Evolutionary conservation across 257 asterid genomes (phyloP).

Genomic region (Capsicum rhomboideum): DNA sequence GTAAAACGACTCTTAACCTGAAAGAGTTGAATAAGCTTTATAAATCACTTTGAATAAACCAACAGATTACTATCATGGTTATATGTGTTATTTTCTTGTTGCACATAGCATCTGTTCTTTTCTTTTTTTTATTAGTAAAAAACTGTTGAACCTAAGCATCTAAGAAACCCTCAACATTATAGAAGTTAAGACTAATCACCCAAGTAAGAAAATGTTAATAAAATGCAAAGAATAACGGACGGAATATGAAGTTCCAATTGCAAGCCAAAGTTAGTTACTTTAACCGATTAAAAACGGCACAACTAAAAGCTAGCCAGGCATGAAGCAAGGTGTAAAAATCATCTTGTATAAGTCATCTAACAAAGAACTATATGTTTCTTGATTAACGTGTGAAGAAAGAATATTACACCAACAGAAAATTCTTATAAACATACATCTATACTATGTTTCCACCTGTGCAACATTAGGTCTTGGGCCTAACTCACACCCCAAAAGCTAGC

Average conservation of each 20-base stretch:
- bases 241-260: not conserved
- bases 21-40: constrained; percentile 13
- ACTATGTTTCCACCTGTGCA: not conserved
- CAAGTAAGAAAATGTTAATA: not conserved
- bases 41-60: constrained; percentile 3
- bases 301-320: not conserved
- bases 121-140: not conserved
- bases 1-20: constrained; percentile 95
- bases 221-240: not conserved
- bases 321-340: not conserved
- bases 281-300: not conserved
- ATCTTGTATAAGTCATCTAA: not conserved
- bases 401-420: not conserved
- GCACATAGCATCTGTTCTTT: not conserved
- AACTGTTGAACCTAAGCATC: not conserved
- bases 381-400: not conserved
- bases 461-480: no score
- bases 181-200: not conserved
- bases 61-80: not conserved
- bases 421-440: not conserved
- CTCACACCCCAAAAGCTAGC: no score
- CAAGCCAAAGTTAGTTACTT: not conserved
- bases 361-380: not conserved
- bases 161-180: not conserved
- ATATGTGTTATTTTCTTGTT: not conserved